Evolutionary conservation across 208 protist species (phyloP), one percentile per base, ranked within the genome.

Genomic region (Acanthamoeba divionensis): DNA sequence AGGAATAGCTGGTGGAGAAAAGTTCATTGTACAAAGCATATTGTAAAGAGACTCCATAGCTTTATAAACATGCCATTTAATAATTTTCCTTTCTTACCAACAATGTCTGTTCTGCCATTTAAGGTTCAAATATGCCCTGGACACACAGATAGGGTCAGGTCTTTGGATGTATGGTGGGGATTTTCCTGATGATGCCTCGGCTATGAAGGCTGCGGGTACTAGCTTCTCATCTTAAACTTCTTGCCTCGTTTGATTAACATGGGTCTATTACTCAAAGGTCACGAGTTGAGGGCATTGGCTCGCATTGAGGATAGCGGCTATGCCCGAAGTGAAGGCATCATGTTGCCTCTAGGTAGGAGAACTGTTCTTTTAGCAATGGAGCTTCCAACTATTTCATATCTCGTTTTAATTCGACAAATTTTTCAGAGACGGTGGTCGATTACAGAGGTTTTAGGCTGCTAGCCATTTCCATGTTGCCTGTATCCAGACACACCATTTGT

Each of bases 111-210:
- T n/a, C 15, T 80, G 10, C 18, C 33, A 44, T 57, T 26, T 38
- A 26, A 71, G 18, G 52, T 60, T n/a, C 63, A 71, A 71, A 36
- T 60, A 47, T 62, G 3, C 63, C 24, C 15, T 71, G 63, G 63
- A 71, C n/a, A 31, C 41, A 83, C 50, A 62, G 73, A 18, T 83
- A 0, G 0, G 50, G 18, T 41, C 18, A 12, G 73, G 73, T 6
- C n/a, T 24, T 2, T 87, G 73, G 77, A 86, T 86, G 77, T 86
- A 86, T 44, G 77, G 77, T n/a, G 54, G 66, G 10, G 45, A 86
- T 38, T 29, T 66, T 15, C 77, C 77, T 13, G 26, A 62, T 24
- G 77, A 86, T 44, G 77, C 77, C 10, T 60, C 77, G 29, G 77
- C 77, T 13, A 86, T 86, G 77, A 86, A 86, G 33, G 41, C 77